Conservation (phyloP, 805 yeast genomes). For the Phaffomyces thermotolerans region DNA sequence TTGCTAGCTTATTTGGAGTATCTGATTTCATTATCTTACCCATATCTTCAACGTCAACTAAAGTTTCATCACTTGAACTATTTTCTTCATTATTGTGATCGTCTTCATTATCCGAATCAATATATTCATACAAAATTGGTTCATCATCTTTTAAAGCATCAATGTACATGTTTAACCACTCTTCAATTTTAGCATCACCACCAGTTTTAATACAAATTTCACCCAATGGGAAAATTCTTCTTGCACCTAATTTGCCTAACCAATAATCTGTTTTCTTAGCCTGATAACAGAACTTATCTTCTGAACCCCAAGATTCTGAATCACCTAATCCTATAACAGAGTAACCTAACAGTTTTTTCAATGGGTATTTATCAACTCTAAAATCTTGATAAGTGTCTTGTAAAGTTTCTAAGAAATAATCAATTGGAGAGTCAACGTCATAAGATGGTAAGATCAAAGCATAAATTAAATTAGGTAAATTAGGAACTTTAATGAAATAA, state of each 20-base stretch:
- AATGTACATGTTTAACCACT: conserved; percentile 60
- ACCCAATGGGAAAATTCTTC: conserved; percentile 79
- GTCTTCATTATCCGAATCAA: conserved; percentile 48
- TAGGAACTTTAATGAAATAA: conserved; percentile 64
- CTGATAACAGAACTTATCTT: conserved; percentile 79
- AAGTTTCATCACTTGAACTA: conserved; percentile 32
- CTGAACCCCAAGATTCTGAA: conserved; percentile 62
- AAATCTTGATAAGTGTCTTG: conserved; percentile 79
- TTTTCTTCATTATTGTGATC: conserved; percentile 30
- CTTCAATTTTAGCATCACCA: conserved; percentile 50
- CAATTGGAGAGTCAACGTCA: conserved; percentile 89
- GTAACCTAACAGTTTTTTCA: conserved; percentile 63
- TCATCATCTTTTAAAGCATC: conserved; percentile 63
- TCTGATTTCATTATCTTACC: conserved; percentile 38
- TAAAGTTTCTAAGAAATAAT: conserved; percentile 73
- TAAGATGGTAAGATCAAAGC: conserved; percentile 80
- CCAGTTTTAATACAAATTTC: conserved; percentile 71
- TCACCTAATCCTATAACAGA: conserved; percentile 88
- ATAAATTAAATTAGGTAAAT: conserved; percentile 44
- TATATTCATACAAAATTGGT: conserved; percentile 54
- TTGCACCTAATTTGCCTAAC: conserved; percentile 77
- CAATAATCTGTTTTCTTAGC: conserved; percentile 67
- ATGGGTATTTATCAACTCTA: conserved; percentile 77
- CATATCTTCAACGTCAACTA: conserved; percentile 85
- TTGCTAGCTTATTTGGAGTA: conserved; percentile 7